Conservation (phyloP, 768 basidiomycete species). For the Collybia sordida region DNA sequence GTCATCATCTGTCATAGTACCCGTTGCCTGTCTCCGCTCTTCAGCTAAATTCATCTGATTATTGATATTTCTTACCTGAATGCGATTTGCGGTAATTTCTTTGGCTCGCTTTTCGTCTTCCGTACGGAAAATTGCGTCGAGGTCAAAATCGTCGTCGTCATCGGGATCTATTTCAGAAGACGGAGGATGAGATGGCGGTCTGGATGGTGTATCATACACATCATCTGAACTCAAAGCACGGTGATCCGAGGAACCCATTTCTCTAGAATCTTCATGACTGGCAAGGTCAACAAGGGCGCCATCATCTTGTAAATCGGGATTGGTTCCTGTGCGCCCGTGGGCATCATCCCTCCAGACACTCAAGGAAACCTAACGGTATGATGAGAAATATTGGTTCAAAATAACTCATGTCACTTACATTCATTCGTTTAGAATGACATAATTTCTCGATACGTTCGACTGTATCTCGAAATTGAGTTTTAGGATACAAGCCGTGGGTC, state of each 20-base stretch:
- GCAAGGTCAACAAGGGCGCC: slow-evolving; percentile 19
- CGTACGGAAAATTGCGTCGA: slow-evolving; percentile 49
- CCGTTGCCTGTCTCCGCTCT: slow-evolving; percentile 40
- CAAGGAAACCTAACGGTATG: slow-evolving; percentile 52
- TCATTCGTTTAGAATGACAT: slow-evolving; percentile 83
- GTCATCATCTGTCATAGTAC: slow-evolving; percentile 9
- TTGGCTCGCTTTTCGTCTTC: slow-evolving; percentile 35
- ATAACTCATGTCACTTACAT: slow-evolving; percentile 48
- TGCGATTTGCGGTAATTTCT: slow-evolving; percentile 3
- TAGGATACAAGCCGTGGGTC: slow-evolving; percentile 92
- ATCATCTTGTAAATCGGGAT: slow-evolving; percentile 17
- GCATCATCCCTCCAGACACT: slow-evolving; percentile 80
- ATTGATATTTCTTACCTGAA: neutral
- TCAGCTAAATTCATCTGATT: slow-evolving; percentile 5
- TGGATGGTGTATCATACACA: slow-evolving; percentile 30
- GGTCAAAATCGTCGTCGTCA: slow-evolving; percentile 48
- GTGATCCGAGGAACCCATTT: slow-evolving; percentile 10
- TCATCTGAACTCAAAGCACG: slow-evolving; percentile 23
- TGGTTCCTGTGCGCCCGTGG: slow-evolving; percentile 28
- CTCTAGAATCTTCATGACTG: slow-evolving; percentile 21
- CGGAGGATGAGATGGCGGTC: slow-evolving; percentile 33
- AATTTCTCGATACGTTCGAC: slow-evolving; percentile 84
- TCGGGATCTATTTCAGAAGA: slow-evolving; percentile 38
- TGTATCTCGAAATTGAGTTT: slow-evolving; percentile 84
- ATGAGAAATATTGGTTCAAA: neutral